These are phyloP conservation scores for Mycena capillaripes DNA, from an alignment of 768 basidiomycete genomes.

Conservation along the genomic window DNA sequence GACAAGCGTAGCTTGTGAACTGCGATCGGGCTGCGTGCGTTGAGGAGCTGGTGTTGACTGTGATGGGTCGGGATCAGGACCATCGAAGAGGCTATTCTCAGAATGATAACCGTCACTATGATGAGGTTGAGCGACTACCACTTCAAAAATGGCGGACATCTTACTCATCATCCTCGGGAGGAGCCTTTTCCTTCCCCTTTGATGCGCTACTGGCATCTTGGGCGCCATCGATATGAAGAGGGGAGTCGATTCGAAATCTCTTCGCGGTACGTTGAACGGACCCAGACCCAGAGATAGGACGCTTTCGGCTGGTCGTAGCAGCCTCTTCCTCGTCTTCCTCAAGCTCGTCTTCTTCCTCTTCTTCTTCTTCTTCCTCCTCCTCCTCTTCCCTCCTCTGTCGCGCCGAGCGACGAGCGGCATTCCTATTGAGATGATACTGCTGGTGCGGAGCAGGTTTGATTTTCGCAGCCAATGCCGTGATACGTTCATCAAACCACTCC, in stretches of 20 bases:
- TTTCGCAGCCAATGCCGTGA: slow-evolving; percentile 44
- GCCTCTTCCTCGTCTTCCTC: slow-evolving; percentile 3
- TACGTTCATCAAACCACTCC: slow-evolving; percentile 49
- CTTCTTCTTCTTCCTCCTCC: background rate
- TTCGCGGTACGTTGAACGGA: slow-evolving; percentile 8
- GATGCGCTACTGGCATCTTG: background rate
- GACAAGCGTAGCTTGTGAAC: slow-evolving; percentile 13
- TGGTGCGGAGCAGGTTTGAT: slow-evolving; percentile 45
- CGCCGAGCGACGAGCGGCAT: slow-evolving; percentile 16
- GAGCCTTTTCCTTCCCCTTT: slow-evolving; percentile 16
- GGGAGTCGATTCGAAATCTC: background rate
- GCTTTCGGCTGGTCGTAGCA: slow-evolving; percentile 10
- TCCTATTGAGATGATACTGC: slow-evolving; percentile 43
- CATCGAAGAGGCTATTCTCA: slow-evolving; percentile 20
- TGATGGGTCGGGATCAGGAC: background rate
- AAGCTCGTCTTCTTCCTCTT: background rate
- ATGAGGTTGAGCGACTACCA: background rate
- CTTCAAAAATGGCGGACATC: background rate
- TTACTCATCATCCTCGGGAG: slow-evolving; percentile 21
- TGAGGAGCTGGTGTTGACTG: background rate
- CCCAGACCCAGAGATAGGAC: background rate
- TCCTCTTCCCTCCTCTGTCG: background rate
- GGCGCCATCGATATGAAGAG: background rate
- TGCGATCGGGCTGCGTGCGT: background rate
- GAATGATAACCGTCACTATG: slow-evolving; percentile 3